Conservation (phyloP, 139 green algal species). For the Coelastrella sp. region DNA sequence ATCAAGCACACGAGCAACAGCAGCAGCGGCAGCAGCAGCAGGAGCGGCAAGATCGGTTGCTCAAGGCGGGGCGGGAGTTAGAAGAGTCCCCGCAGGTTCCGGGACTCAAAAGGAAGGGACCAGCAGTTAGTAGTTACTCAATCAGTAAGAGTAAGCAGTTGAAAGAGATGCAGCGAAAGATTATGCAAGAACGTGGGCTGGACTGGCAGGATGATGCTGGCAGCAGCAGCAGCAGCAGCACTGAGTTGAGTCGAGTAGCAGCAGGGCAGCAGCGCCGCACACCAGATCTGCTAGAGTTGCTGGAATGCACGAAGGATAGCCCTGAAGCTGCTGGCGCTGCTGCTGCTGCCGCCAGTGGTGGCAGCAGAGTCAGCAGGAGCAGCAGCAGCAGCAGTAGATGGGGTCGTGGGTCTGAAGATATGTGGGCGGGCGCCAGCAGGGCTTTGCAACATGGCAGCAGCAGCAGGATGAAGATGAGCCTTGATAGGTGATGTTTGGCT, state of each 20-base stretch:
- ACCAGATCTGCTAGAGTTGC: constrained; percentile 32
- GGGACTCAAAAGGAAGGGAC: background rate
- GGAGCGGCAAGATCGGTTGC: background rate
- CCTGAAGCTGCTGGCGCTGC: background rate
- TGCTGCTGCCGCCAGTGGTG: background rate
- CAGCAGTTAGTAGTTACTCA: background rate
- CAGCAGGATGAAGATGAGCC: background rate
- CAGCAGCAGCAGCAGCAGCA: constrained; percentile 10
- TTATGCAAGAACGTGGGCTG: background rate
- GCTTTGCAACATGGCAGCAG: background rate
- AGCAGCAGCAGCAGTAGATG: constrained; percentile 17
- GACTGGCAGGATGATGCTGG: constrained; percentile 2
- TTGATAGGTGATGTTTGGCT: background rate
- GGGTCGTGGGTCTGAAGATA: background rate
- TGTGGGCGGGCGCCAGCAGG: background rate
- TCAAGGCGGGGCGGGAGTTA: background rate
- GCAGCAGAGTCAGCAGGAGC: background rate
- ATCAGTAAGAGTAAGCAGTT: background rate
- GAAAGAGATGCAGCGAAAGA: constrained; percentile 23
- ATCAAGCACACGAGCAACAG: background rate
- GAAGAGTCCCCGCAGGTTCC: background rate
- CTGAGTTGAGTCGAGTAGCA: background rate
- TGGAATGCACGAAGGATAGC: constrained; percentile 27
- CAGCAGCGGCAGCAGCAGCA: constrained; percentile 25
- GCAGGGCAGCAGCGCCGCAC: background rate